phyloP scores from a whole-genome alignment of 192 early-diverging fungal genomes.

The Coemansia guatemalensis region DNA sequence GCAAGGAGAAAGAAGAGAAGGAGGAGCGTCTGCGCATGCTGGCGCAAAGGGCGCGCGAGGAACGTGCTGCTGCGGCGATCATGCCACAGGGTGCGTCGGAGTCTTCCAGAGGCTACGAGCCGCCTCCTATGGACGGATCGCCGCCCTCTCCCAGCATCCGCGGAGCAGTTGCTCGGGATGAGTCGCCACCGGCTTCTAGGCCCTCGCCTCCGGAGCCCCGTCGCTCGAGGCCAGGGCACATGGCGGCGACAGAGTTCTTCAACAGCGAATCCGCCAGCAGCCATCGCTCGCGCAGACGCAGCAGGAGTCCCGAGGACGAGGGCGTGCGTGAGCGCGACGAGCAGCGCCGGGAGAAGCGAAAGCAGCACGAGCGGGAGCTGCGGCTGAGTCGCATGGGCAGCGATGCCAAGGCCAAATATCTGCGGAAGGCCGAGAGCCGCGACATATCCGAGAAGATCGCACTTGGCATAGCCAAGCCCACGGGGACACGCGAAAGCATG shows the following conservation, averaged over 20 bases:
- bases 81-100: constrained; percentile 8
- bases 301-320: constrained; percentile 10
- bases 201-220: neutral
- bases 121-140: constrained; percentile 16
- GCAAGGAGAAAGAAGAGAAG: constrained; percentile 91
- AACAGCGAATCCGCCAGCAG: constrained; percentile 23
- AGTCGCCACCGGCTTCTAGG: constrained; percentile 3
- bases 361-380: constrained; percentile 82
- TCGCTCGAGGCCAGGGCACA: neutral
- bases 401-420: constrained; percentile 78
- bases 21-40: constrained; percentile 85
- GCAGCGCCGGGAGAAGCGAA: constrained; percentile 76
- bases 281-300: constrained; percentile 12
- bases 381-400: constrained; percentile 87
- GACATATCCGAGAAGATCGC: constrained; percentile 99
- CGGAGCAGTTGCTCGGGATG: constrained; percentile 9
- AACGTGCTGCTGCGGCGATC: constrained; percentile 56
- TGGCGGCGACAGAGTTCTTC: constrained; percentile 34
- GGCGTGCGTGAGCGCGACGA: constrained; percentile 78
- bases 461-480: constrained; percentile 91
- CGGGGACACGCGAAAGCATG: constrained; percentile 84
- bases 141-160: constrained; percentile 5
- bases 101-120: constrained; percentile 13
- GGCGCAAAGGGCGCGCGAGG: constrained; percentile 95
- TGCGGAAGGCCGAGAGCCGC: constrained; percentile 63